phyloP scores from a whole-genome alignment of 192 early-diverging fungal species.

The Entomortierella parvispora region DNA sequence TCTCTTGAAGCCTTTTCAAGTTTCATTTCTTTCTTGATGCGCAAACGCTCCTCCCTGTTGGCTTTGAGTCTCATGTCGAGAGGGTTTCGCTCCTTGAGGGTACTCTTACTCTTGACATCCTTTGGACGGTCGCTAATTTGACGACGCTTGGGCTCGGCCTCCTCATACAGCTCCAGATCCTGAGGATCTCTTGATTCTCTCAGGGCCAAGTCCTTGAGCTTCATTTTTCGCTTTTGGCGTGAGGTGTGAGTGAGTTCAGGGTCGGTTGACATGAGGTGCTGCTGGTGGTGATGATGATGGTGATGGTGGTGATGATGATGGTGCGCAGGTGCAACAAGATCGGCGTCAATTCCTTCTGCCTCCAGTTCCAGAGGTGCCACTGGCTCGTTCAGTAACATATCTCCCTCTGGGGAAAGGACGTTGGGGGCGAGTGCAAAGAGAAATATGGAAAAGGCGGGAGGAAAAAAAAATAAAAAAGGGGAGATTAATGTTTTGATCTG shows the following conservation, averaged over 20 bases:
- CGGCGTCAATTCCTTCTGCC: slow-evolving; percentile 16
- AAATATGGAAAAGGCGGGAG: not conserved
- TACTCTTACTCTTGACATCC: slow-evolving; percentile 14
- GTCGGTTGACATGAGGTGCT: slow-evolving; percentile 17
- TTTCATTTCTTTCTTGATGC: slow-evolving; percentile 10
- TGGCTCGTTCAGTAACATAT: slow-evolving; percentile 44
- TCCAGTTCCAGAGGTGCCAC: slow-evolving; percentile 20
- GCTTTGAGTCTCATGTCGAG: slow-evolving; percentile 20
- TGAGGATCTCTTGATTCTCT: slow-evolving; percentile 43
- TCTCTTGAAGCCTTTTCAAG: slow-evolving; percentile 20
- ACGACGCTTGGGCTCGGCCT: slow-evolving; percentile 24
- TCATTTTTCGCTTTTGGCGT: slow-evolving; percentile 40
- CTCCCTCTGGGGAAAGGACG: slow-evolving; percentile 24
- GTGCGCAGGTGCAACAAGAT: slow-evolving; percentile 8
- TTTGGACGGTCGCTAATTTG: slow-evolving; percentile 7
- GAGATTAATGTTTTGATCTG: not conserved
- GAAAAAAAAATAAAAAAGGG: slow-evolving; percentile 1
- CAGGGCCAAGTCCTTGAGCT: slow-evolving; percentile 47
- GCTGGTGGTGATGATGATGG: slow-evolving; percentile 43
- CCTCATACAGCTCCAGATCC: slow-evolving; percentile 23
- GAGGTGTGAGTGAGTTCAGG: slow-evolving; percentile 6
- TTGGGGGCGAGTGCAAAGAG: not conserved
- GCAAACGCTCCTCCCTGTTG: slow-evolving; percentile 3
- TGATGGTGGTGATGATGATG: slow-evolving; percentile 45
- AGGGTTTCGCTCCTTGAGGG: slow-evolving; percentile 3